Evolutionary conservation across 805 yeast genomes (phyloP).

Genomic region (Pachysolen tannophilus): DNA sequence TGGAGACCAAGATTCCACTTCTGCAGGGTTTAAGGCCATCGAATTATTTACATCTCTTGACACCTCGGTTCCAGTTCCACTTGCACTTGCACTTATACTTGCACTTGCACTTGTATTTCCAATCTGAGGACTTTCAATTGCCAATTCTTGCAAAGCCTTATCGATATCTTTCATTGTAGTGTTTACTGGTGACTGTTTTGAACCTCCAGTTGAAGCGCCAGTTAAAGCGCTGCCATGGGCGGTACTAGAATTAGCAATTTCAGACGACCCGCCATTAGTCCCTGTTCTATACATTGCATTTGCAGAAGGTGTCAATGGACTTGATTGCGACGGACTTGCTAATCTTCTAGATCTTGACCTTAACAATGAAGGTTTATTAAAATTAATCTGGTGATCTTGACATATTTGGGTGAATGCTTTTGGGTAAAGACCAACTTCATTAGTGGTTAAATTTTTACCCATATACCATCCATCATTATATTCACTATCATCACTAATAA

Average conservation of each 20-base stretch:
- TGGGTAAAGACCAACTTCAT: conserved; percentile 83
- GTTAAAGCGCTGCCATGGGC: conserved; percentile 6
- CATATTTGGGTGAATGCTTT: conserved; percentile 70
- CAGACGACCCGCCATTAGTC: conserved; percentile 2
- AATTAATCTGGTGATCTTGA: conserved; percentile 11
- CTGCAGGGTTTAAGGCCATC: conserved; percentile 26
- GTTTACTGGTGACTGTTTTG: conserved; percentile 32
- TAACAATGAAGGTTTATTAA: conserved; percentile 33
- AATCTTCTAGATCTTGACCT: conserved; percentile 55
- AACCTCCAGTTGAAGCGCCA: conserved; percentile 3
- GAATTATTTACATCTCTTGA: conserved; percentile 3
- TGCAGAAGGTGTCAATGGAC: conserved; percentile 10
- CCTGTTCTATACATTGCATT: conserved; percentile 11
- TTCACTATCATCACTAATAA: conserved; percentile 86
- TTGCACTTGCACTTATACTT: neutral
- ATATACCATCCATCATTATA: conserved; percentile 97
- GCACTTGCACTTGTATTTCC: neutral
- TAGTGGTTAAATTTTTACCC: conserved; percentile 69
- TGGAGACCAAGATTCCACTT: conserved; percentile 70
- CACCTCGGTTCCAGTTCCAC: neutral
- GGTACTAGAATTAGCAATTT: conserved; percentile 3
- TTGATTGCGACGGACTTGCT: conserved; percentile 15
- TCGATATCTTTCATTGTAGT: conserved; percentile 63
- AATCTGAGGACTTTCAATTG: conserved; percentile 15
- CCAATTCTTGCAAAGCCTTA: conserved; percentile 59